Evolutionary conservation across 257 asterid species (phyloP).

Genomic region (Penstemon barbatus): DNA sequence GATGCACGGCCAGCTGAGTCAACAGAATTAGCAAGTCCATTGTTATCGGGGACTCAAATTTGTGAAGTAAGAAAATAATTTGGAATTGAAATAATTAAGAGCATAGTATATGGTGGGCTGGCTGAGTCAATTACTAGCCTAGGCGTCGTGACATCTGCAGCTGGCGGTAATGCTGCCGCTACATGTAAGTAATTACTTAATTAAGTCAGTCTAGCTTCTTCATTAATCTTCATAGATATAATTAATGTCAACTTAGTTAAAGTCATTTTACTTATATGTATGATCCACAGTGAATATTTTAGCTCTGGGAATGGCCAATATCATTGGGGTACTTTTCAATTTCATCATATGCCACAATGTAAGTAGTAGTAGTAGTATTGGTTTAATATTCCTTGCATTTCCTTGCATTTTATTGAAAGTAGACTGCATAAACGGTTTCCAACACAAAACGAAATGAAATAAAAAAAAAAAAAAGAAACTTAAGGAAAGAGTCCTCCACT

Average conservation of each 20-base stretch:
- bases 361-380: slow-evolving; percentile 34
- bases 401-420: no score
- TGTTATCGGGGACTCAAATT: slow-evolving; percentile 34
- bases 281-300: slow-evolving; percentile 61
- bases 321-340: slow-evolving; percentile 74
- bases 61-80: slow-evolving; percentile 39
- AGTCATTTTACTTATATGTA: slow-evolving; percentile 10
- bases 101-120: slow-evolving; percentile 79
- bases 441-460: no score
- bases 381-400: no score
- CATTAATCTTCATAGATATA: no score
- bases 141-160: slow-evolving; percentile 77
- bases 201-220: no score
- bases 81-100: slow-evolving; percentile 65
- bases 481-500: no score
- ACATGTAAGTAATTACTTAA: slow-evolving; percentile 53
- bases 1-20: slow-evolving; percentile 39
- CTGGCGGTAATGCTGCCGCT: slow-evolving; percentile 66
- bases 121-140: slow-evolving; percentile 73
- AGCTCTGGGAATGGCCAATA: slow-evolving; percentile 77
- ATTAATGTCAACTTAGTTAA: no score
- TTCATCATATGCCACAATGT: slow-evolving; percentile 69
- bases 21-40: slow-evolving; percentile 30
- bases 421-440: no score
- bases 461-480: no score